Base-by-base conservation (phyloP, 2,329 filamentous ascomycete species). In the Neofusicoccum sp. region DNA sequence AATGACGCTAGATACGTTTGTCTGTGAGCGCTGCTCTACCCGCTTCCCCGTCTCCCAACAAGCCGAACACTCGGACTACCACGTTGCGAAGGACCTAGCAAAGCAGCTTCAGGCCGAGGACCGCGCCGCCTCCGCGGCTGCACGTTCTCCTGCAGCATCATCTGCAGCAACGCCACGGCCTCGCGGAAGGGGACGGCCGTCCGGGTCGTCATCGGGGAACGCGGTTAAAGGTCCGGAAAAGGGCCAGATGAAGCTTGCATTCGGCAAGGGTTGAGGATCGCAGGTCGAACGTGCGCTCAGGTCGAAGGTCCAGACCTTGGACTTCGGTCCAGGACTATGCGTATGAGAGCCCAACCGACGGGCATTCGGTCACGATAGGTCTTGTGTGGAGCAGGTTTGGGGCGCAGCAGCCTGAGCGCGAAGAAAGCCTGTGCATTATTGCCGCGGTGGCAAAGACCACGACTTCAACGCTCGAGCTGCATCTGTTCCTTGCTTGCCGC, bases 31-130 rank as follows among this genome's bases (percentile, higher is more conserved):
- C 66, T 97, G 93, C 75, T 82, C 84, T 64, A 82, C 84, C 69
- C 73, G 74, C n/a, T 80, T 95, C 37, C 80, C 83, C 11, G 79
- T 82, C 43, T 72, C 80, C 31, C 85, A 89, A 62, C 83, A 84
- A 68, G 84, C 88, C 67, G 93, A 91, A 77, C 95, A 99, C 75
- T 83, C 89, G 61, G 95, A 99, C 75, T 98, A 93, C 89, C 95
- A 99, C 78, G 89, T 97, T 77, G 95, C 95, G 49, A 92, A 91
- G 77, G 90, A 94, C 69, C 82, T 99, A 34, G 89, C 93, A 67
- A 84, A 87, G 63, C 83, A 89, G 67, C 73, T 78, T 66, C 69
- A 71, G 4, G 68, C 72, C 6, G 70, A 74, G 54, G 72, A 74
- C 6, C 69, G 70, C 9, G 64, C 48, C 56, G 37, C 60, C 31